These are phyloP conservation scores for Gynochthodes officinalis DNA, from an alignment of 257 asterid genomes.

Conservation along the genomic window DNA sequence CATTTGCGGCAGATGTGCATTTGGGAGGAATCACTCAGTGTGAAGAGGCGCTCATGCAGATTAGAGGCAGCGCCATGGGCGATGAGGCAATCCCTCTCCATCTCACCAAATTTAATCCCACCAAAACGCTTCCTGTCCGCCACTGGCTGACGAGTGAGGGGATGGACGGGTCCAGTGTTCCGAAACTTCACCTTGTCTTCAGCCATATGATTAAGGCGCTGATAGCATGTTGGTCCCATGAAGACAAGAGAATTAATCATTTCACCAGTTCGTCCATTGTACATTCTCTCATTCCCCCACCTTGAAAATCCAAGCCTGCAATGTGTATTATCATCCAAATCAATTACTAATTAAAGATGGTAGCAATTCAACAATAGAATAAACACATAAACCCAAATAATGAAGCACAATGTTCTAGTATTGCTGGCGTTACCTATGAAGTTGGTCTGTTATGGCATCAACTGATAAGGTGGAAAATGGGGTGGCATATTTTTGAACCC, in stretches of 20 bases:
- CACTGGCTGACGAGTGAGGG: conserved; percentile 95
- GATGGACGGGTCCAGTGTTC: conserved; percentile 93
- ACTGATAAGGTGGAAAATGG: conserved; percentile 79
- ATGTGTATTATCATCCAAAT: conserved; percentile 2
- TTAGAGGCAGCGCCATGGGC: conserved; percentile 95
- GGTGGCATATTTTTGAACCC: conserved; percentile 68
- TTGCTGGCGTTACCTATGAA: conserved; percentile 55
- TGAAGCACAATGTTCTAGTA: not conserved
- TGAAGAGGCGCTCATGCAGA: conserved; percentile 87
- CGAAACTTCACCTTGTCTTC: conserved; percentile 92
- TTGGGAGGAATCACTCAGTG: conserved; percentile 78
- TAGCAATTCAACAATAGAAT: not conserved
- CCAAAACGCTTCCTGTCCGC: conserved; percentile 92
- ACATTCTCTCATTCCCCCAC: conserved; percentile 91
- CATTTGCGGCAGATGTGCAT: conserved; percentile 87
- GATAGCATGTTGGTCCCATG: conserved; percentile 93
- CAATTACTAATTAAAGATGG: not conserved
- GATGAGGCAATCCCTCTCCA: conserved; percentile 90
- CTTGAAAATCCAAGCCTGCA: conserved; percentile 73
- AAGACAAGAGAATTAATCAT: conserved; percentile 57
- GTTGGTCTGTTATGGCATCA: conserved; percentile 70
- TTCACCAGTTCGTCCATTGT: conserved; percentile 79
- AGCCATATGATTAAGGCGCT: conserved; percentile 91
- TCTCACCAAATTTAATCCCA: conserved; percentile 90
- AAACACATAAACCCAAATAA: not conserved